These are phyloP conservation scores for Heterobasidion parviporum DNA, from an alignment of 1,284 basidiomycete genomes.

Conservation along the genomic window DNA sequence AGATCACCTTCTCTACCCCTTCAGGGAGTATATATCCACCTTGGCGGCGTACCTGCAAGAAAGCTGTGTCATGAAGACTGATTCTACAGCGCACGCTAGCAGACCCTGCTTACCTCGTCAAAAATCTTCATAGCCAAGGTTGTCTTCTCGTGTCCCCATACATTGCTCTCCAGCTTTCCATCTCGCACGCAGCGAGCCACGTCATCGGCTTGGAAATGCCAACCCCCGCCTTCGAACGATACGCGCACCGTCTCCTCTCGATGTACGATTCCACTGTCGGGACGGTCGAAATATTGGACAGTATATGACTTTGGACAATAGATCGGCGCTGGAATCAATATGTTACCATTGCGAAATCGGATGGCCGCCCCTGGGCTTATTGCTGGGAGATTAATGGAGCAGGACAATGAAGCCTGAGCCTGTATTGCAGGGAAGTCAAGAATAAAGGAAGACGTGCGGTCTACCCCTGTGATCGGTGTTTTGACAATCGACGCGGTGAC, in stretches of 20 bases:
- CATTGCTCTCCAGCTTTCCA: constrained; percentile 65
- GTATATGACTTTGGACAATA: constrained; percentile 57
- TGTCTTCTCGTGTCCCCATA: constrained; percentile 75
- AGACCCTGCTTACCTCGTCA: constrained; percentile 55
- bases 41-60: constrained; percentile 38
- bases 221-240: constrained; percentile 54
- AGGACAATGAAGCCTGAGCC: constrained; percentile 62
- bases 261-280: constrained; percentile 38
- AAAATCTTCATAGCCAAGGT: constrained; percentile 74
- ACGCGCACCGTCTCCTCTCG: constrained; percentile 48
- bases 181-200: constrained; percentile 74
- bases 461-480: constrained; percentile 71
- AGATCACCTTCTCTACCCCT: constrained; percentile 36
- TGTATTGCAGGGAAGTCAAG: constrained; percentile 59
- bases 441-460: constrained; percentile 69
- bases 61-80: background rate
- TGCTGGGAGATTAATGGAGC: constrained; percentile 44
- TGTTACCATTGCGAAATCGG: constrained; percentile 61
- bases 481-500: constrained; percentile 63
- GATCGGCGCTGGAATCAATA: constrained; percentile 54
- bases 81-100: background rate
- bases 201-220: constrained; percentile 78
- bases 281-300: constrained; percentile 51
- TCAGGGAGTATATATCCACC: constrained; percentile 37
- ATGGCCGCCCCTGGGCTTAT: constrained; percentile 44